These are phyloP conservation scores for Zasmidium angulare DNA, from an alignment of 2,329 filamentous ascomycete genomes.

Conservation along the genomic window DNA sequence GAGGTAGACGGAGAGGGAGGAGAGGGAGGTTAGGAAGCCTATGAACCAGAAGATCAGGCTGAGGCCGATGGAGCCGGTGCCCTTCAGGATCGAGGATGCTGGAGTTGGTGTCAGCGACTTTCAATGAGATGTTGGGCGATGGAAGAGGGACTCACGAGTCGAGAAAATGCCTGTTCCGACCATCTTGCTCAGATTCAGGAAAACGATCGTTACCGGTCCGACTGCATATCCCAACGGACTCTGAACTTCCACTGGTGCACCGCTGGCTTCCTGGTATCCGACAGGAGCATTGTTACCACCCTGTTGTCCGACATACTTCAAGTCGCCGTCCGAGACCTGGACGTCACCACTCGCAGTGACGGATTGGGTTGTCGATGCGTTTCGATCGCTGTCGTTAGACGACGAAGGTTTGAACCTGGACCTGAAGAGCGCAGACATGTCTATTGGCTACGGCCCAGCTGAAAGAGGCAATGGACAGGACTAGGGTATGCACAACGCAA, in stretches of 20 bases:
- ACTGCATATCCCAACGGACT: constrained; percentile 63
- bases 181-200: constrained; percentile 63
- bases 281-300: constrained; percentile 52
- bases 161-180: constrained; percentile 54
- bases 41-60: constrained; percentile 65
- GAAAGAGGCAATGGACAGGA: too few species aligned
- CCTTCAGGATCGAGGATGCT: constrained; percentile 60
- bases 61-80: constrained; percentile 63
- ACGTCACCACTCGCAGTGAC: constrained; percentile 14
- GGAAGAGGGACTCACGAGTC: constrained; percentile 59
- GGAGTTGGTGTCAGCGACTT: neutral
- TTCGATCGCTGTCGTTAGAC: neutral
- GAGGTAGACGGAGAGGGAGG: constrained; percentile 60
- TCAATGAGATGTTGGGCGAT: too few species aligned
- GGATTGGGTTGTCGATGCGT: constrained; percentile 5
- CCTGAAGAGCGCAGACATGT: constrained; percentile 15
- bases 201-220: constrained; percentile 56
- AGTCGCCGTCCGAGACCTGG: constrained; percentile 37
- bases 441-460: too few species aligned
- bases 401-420: constrained; percentile 12
- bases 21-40: constrained; percentile 58
- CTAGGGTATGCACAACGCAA: too few species aligned
- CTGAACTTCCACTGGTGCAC: constrained; percentile 59
- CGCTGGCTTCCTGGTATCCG: constrained; percentile 61
- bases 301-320: constrained; percentile 44